Base-by-base conservation (phyloP, 176 grass and related monocot genomes). In the Avena eriantha region DNA sequence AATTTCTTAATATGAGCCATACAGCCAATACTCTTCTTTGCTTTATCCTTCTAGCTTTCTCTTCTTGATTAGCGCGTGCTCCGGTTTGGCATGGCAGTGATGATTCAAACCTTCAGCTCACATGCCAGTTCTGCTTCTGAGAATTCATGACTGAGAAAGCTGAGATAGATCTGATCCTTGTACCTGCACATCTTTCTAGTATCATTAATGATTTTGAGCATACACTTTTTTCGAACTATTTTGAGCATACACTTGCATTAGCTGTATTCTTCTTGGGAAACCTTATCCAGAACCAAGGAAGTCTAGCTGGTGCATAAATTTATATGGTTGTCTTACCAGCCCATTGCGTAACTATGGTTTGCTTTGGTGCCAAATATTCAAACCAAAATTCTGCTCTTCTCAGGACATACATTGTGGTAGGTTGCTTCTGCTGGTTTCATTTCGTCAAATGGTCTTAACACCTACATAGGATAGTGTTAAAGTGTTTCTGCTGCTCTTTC, bases 51-150 rank as follows among this genome's bases (percentile, higher is more conserved):
- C 36, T 0, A 17, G 12, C 4, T 54, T 45, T 4, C 10, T 13
- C 3, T 51, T 22, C 4, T 49, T 26, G 0, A 12, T 56, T 8
- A 33, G 26, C 23, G 48, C 19, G 56, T n/a, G 3, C 73, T 53
- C 47, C 51, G 47, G 13, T 56, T 35, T n/a, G 15, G 4, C 23
- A 46, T 48, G 72, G 45, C 81, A 76, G 51, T 89, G 91, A 95
- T 82, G 88, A 90, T 63, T 80, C 71, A 75, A 87, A 36, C 17
- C 24, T 57, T 80, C 86, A 91, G 80, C 82, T 89, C 84, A 85
- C 63, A 92, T 13, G 89, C 93, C 89, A 89, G 93, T 91, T 91
- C 84, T 91, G 89, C 93, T 95, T 95, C 91, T 89, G 89, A 95
- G 7, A 91, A 87, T 93, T 91, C 86, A 35, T 93, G 91, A 95